A percentile compares a stretch with the other conserved stretches of the same genome.
These are phyloP conservation scores for Galerina marginata DNA, from an alignment of 768 basidiomycete species.

Conservation along the genomic window DNA sequence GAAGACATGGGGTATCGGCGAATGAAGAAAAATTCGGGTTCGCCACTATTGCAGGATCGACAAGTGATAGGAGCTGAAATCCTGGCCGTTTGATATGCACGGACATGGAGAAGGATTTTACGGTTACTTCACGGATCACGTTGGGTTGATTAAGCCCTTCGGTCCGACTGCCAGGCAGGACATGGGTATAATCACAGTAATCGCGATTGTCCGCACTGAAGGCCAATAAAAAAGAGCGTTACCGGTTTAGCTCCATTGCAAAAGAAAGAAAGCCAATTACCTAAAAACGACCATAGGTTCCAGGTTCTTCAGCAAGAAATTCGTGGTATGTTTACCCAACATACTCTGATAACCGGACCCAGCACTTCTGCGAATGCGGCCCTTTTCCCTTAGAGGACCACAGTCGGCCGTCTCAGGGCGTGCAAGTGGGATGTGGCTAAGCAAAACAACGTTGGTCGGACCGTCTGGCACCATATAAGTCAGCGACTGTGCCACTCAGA, in stretches of 20 bases:
- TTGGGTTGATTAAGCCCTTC: slow-evolving; percentile 24
- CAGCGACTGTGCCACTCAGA: slow-evolving; percentile 1
- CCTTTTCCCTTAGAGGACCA: slow-evolving; percentile 76
- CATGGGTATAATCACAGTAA: slow-evolving; percentile 80
- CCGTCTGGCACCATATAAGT: slow-evolving; percentile 25
- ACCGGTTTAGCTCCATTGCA: background rate
- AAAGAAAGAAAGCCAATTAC: slow-evolving; percentile 42
- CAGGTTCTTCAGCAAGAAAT: slow-evolving; percentile 72
- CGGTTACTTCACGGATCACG: slow-evolving; percentile 75
- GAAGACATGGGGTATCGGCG: slow-evolving; percentile 71
- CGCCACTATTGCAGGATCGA: slow-evolving; percentile 42
- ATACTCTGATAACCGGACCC: slow-evolving; percentile 85
- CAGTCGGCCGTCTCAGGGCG: slow-evolving; percentile 77
- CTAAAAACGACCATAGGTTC: slow-evolving; percentile 75
- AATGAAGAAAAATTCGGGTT: slow-evolving; percentile 45
- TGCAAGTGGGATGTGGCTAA: slow-evolving; percentile 87
- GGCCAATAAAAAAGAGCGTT: background rate
- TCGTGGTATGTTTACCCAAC: slow-evolving; percentile 78
- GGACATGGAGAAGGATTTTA: slow-evolving; percentile 86
- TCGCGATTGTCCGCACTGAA: slow-evolving; percentile 88
- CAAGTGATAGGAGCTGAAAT: slow-evolving; percentile 80
- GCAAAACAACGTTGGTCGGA: slow-evolving; percentile 61
- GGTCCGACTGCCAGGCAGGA: slow-evolving; percentile 31
- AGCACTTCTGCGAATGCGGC: slow-evolving; percentile 73
- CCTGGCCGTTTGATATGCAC: slow-evolving; percentile 77